A percentile compares a stretch with the other conserved stretches of the same genome.
These are phyloP conservation scores for Lepidium africanum DNA, from an alignment of 345 rosid species.

Conservation along the genomic window DNA sequence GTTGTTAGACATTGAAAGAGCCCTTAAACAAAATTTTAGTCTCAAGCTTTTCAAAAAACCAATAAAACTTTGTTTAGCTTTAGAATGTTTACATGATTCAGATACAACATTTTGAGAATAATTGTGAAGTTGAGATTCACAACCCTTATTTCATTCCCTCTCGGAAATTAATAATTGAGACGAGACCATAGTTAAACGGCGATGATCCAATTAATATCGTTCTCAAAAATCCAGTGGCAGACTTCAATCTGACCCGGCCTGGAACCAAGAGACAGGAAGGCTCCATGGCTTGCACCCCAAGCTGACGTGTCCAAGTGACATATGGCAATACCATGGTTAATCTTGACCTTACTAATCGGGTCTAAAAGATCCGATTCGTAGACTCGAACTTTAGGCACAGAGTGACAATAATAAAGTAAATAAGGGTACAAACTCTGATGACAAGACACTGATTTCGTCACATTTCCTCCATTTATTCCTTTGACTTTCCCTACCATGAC, in stretches of 20 bases:
- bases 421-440: slow-evolving; percentile 77
- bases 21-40: too few relatives aligned
- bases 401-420: slow-evolving; percentile 72
- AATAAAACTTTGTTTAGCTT: too few relatives aligned
- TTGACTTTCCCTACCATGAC: slow-evolving; percentile 54
- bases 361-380: slow-evolving; percentile 64
- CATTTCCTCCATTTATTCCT: slow-evolving; percentile 61
- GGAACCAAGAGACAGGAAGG: slow-evolving; percentile 41
- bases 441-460: slow-evolving; percentile 68
- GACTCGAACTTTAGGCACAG: slow-evolving; percentile 79
- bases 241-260: slow-evolving; percentile 73
- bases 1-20: not conserved
- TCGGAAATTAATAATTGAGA: not conserved
- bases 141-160: not conserved
- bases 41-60: too few relatives aligned
- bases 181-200: slow-evolving; percentile 26
- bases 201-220: slow-evolving; percentile 63
- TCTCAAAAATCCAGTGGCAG: slow-evolving; percentile 87
- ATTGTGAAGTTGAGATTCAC: not conserved
- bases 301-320: slow-evolving; percentile 76
- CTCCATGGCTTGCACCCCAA: slow-evolving; percentile 70
- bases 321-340: slow-evolving; percentile 73
- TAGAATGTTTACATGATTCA: not conserved
- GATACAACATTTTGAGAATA: not conserved
- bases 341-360: slow-evolving; percentile 34